A percentile compares a stretch with the other conserved stretches of the same genome.
These are phyloP conservation scores for Yarrowia yakushimensis DNA, from an alignment of 805 yeast genomes.

Conservation along the genomic window DNA sequence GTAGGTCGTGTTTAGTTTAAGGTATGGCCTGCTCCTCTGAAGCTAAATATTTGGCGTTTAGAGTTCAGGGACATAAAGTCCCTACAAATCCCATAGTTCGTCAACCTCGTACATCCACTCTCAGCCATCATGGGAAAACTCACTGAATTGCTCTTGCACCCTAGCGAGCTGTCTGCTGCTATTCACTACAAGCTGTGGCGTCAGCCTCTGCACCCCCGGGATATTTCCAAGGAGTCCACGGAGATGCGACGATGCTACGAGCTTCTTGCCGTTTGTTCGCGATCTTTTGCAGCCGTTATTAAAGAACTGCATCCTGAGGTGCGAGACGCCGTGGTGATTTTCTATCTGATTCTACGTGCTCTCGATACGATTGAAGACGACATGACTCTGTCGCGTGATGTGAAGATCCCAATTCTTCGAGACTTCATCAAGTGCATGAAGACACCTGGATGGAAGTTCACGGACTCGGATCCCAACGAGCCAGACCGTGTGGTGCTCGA, in stretches of 20 bases:
- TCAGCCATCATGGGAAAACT: conserved; percentile 53
- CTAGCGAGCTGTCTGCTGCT: conserved; percentile 66
- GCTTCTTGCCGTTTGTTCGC: conserved; percentile 65
- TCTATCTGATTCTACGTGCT: conserved; percentile 83
- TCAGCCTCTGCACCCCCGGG: conserved; percentile 50
- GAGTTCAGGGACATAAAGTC: not conserved
- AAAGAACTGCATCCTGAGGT: conserved; percentile 87
- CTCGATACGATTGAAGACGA: conserved; percentile 96
- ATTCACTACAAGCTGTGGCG: conserved; percentile 58
- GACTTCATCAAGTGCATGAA: conserved; percentile 61
- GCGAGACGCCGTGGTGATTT: conserved; percentile 71
- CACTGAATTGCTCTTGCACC: conserved; percentile 59
- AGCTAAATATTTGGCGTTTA: not conserved
- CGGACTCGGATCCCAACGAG: conserved; percentile 67
- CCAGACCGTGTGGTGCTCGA: conserved; percentile 76
- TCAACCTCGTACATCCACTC: not conserved
- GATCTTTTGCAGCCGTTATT: conserved; percentile 94
- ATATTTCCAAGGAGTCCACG: conserved; percentile 34
- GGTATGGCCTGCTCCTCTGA: too few relatives aligned
- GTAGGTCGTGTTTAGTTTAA: not conserved
- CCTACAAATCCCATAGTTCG: not conserved
- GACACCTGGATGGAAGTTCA: conserved; percentile 73
- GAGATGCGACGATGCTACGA: conserved; percentile 61
- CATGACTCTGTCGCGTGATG: conserved; percentile 70
- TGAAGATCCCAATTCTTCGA: conserved; percentile 73